Base-by-base conservation (phyloP, 805 yeast species). In the Kodamaea sagamina region DNA sequence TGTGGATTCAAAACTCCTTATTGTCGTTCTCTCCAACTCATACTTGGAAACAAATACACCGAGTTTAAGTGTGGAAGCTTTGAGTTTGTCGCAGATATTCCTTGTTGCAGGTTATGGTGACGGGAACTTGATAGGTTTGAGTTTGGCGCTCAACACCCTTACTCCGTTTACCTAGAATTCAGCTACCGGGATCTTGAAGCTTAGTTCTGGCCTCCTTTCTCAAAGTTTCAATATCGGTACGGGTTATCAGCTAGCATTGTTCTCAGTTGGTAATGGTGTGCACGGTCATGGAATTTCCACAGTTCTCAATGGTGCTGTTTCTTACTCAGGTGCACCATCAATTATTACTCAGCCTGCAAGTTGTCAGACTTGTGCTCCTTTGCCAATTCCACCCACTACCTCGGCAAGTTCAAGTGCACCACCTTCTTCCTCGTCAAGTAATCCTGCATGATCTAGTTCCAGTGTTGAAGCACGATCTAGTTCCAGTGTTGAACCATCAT, bases 51-150 rank as follows among this genome's bases (percentile, higher is more conserved):
- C 42, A 6, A 10, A 44, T 2, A 12, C 36, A 1, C 41, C 53
- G 2, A 5, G 41, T 11, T 25, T 51, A 8, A 31, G 43, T 12
- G 54, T 47, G 11, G 50, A 50, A 26, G 56, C 61, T 35, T 49
- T 52, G 38, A 49, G 49, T 38, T 39, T 42, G n/a, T 26, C 47
- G 9, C 58, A 55, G 47, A 48, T 56, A 21, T 52, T 47, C 46
- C 53, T 49, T 2, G 61, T 61, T 39, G 57, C 57, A 22, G 64
- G 64, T 11, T 61, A 50, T 47, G 66, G 66, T 42, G 49, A 50
- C 36, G 62, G 62, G 10, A 61, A 61, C 43, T 39, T 49, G 15
- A 37, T 58, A 26, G 49, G 52, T 48, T 38, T 45, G 17, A 36
- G 44, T 17, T 39, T 43, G 16, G 18, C 43, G 11, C 48, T 48